phyloP scores from a whole-genome alignment of 2,329 filamentous ascomycete species.

The Colletotrichum caudatum region DNA sequence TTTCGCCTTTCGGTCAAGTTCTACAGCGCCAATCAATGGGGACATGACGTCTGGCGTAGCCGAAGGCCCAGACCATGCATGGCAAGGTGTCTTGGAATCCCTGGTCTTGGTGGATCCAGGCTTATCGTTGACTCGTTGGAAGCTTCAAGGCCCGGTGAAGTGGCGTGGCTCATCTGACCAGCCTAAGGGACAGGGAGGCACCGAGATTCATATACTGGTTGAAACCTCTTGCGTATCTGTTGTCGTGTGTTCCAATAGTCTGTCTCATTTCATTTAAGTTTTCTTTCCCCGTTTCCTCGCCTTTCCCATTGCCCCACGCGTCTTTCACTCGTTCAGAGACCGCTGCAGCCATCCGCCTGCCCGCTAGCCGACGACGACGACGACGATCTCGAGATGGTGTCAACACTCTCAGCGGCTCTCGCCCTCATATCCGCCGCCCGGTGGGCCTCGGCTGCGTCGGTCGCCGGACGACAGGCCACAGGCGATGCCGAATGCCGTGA shows the following conservation, averaged over 20 bases:
- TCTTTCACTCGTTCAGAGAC: background rate
- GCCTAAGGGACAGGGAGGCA: constrained; percentile 3
- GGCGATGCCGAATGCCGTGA: constrained; percentile 44
- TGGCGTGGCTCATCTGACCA: constrained; percentile 12
- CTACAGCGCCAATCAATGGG: constrained; percentile 23
- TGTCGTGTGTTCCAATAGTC: background rate
- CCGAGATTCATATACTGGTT: background rate
- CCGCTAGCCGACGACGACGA: background rate
- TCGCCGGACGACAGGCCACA: constrained; percentile 25
- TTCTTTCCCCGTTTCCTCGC: background rate
- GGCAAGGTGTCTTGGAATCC: constrained; percentile 11
- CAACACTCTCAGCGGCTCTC: constrained; percentile 30
- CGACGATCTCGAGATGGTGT: constrained; percentile 19
- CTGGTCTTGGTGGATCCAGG: constrained; percentile 23
- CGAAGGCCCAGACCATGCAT: constrained; percentile 15
- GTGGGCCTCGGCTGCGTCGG: constrained; percentile 24
- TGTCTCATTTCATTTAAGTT: too few species aligned
- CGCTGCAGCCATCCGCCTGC: constrained; percentile 6
- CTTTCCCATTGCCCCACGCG: background rate
- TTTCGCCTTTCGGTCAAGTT: constrained; percentile 6
- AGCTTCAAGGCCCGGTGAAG: background rate
- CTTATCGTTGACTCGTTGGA: constrained; percentile 31
- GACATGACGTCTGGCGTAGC: constrained; percentile 32
- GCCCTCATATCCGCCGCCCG: constrained; percentile 11
- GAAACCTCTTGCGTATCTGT: background rate